Evolutionary conservation across 1,139 yeast genomes (phyloP), one percentile per base, ranked within the genome.

Genomic region (Geotrichum fermentans): DNA sequence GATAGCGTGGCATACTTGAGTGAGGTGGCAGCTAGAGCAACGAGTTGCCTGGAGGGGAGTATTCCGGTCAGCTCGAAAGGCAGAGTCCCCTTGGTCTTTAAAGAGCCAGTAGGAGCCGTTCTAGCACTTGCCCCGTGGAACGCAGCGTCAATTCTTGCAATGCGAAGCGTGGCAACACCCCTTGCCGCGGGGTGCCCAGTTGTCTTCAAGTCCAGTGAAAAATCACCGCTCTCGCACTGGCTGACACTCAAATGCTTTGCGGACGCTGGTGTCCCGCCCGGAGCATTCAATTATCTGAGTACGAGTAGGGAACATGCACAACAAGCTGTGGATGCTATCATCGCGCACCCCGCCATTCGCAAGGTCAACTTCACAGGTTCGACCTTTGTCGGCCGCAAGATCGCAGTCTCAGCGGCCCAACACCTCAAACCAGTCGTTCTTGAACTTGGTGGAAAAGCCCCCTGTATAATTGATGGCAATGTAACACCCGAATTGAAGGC

Each of bases 371-470:
- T 83, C 64, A 83, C 90, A 5, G 79, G 79, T 11, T 73, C 78
- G 14, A 72, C 77, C 0, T 73, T 72, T 21, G 80, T 84, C n/a
- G 90, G 90, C 54, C 72, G 74, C 55, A 56, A 74, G 30, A 71
- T 83, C 55, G 86, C 80, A 58, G 66, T 69, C 50, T 72, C 77
- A 47, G 94, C 94, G 22, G 75, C 88, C 18, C 64, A 74, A 10
- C 71, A 76, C 56, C 62, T 77, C 60, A 87, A 86, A 67, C 87
- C 88, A 8, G 82, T 84, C 32, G 80, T 94, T n/a, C 64, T 87
- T 59, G 96, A 87, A 70, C 83, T 90, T 62, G 96, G 96, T 56
- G 96, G 96, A 53, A 87, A 87, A 64, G 82, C 92, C 17, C 89
- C 95, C n/a, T 73, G 83, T 53, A 69, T 87, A 45, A 75, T 87